A percentile compares a stretch with the other conserved stretches of the same genome.
These are phyloP conservation scores for Xerophyta viscosa DNA, from an alignment of 106 monocot genomes.

Conservation along the genomic window DNA sequence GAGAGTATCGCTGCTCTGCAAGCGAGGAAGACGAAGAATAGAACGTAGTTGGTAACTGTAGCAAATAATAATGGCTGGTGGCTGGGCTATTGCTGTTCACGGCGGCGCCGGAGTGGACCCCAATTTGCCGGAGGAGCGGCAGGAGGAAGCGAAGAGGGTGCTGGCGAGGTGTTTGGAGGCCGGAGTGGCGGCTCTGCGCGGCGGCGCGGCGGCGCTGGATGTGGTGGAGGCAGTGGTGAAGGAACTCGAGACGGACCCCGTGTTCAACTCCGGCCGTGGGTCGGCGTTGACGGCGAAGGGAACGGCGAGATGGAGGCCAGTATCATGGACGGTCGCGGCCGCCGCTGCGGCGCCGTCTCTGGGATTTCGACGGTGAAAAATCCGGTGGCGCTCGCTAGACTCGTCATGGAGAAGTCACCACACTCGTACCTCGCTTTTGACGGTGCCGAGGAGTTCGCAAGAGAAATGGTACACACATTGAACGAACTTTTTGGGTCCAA, in stretches of 20 bases:
- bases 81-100: conserved; percentile 92
- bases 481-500: background rate
- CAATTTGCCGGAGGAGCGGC: conserved; percentile 58
- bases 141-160: conserved; percentile 65
- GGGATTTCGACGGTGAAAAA: conserved; percentile 85
- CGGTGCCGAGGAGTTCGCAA: conserved; percentile 88
- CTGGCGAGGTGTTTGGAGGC: conserved; percentile 65
- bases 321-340: conserved; percentile 78
- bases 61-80: too few species aligned
- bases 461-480: conserved; percentile 39
- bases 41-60: background rate
- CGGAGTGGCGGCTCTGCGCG: conserved; percentile 43
- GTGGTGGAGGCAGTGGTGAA: conserved; percentile 83
- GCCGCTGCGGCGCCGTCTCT: conserved; percentile 90
- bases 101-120: conserved; percentile 96
- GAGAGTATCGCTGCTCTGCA: too few species aligned
- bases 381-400: conserved; percentile 75
- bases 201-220: conserved; percentile 41
- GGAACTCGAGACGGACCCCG: conserved; percentile 76
- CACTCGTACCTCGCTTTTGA: conserved; percentile 93
- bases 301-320: conserved; percentile 98
- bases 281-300: conserved; percentile 66
- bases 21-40: background rate
- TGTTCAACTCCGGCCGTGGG: conserved; percentile 87
- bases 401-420: conserved; percentile 90